These are phyloP conservation scores for Tolypocladium pustulatum DNA, from an alignment of 2,329 filamentous ascomycete genomes.

Conservation along the genomic window DNA sequence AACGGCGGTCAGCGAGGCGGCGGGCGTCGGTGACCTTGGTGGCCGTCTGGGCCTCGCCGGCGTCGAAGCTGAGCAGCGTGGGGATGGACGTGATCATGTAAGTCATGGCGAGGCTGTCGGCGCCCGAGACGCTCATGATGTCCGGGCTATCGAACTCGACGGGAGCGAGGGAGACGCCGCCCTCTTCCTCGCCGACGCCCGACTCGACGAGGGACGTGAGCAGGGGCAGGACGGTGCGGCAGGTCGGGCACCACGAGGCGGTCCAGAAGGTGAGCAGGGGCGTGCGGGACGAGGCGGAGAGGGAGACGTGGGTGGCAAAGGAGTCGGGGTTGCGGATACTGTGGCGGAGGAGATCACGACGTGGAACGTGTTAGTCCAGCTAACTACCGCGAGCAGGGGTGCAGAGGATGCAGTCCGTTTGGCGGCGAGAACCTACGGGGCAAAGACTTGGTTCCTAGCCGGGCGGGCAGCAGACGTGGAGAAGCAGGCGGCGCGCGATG, in stretches of 20 bases:
- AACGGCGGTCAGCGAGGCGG: constrained; percentile 35
- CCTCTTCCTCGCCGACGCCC: constrained; percentile 43
- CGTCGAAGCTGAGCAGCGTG: constrained; percentile 47
- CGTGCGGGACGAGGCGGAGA: constrained; percentile 40
- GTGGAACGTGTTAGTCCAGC: neutral
- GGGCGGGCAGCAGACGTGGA: neutral
- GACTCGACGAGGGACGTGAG: constrained; percentile 36
- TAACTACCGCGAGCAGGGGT: neutral
- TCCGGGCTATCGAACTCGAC: constrained; percentile 50
- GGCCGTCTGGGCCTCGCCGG: constrained; percentile 37
- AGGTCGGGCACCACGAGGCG: constrained; percentile 46
- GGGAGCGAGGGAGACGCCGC: constrained; percentile 42
- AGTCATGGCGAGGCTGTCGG: constrained; percentile 31
- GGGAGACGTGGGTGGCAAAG: constrained; percentile 44
- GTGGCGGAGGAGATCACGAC: neutral
- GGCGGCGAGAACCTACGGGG: neutral
- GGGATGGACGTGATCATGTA: constrained; percentile 51
- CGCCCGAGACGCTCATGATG: constrained; percentile 29
- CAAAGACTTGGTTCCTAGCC: neutral
- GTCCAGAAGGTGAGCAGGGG: constrained; percentile 54
- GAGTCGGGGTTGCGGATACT: constrained; percentile 45
- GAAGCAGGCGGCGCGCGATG: neutral
- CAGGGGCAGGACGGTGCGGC: constrained; percentile 38
- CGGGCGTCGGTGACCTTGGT: constrained; percentile 40
- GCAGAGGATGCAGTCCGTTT: neutral